These are phyloP conservation scores for Metschnikowia gelsemii DNA, from an alignment of 805 yeast species.

Conservation along the genomic window DNA sequence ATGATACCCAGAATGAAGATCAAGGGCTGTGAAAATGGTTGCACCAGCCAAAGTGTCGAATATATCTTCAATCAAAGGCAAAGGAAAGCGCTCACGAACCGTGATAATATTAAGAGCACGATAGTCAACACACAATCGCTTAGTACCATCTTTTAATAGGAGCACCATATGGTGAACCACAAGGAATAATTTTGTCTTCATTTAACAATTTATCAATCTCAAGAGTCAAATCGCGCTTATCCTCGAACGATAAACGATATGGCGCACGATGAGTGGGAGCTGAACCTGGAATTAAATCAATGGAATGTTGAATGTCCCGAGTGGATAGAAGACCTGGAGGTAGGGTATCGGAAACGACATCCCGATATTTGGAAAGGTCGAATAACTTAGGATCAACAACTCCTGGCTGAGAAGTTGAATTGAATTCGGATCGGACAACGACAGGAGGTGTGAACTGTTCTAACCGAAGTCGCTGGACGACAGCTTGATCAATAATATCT, in stretches of 20 bases:
- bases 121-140: slow-evolving; percentile 10
- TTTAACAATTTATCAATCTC: slow-evolving; percentile 1
- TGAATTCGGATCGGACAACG: too few species aligned
- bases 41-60: slow-evolving; percentile 9
- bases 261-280: slow-evolving; percentile 1
- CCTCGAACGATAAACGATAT: slow-evolving; percentile 3
- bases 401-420: too few species aligned
- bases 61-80: slow-evolving; percentile 8
- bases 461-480: too few species aligned
- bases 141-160: slow-evolving; percentile 9
- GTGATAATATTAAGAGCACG: slow-evolving; percentile 9
- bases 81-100: slow-evolving; percentile 8
- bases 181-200: slow-evolving; percentile 4
- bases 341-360: background rate
- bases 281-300: slow-evolving; percentile 1
- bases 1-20: slow-evolving; percentile 11
- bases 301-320: background rate
- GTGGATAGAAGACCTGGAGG: background rate
- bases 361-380: background rate
- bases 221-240: slow-evolving; percentile 1
- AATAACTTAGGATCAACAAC: background rate
- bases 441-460: too few species aligned
- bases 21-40: slow-evolving; percentile 6
- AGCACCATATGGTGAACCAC: slow-evolving; percentile 9
- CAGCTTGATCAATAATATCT: too few species aligned